Conservation (phyloP, 148 eudicot species). For the Silene conica region DNA sequence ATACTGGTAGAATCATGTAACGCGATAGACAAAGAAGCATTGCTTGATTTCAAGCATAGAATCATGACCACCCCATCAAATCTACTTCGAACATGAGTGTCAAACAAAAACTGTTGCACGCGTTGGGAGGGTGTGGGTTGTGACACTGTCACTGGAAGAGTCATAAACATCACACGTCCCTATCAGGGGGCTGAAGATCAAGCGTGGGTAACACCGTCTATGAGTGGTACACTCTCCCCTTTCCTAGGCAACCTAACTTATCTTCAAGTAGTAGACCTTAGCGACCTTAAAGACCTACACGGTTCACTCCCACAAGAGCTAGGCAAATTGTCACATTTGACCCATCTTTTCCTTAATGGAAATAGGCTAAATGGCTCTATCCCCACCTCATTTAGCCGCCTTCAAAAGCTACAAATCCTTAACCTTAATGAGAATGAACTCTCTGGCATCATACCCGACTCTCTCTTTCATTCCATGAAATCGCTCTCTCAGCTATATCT, state of each 20-base stretch:
- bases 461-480: constrained; percentile 29
- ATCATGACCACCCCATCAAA: constrained; percentile 51
- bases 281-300: constrained; percentile 35
- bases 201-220: constrained; percentile 51
- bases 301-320: constrained; percentile 62
- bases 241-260: constrained; percentile 52
- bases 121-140: constrained; percentile 64
- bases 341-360: constrained; percentile 35
- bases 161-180: constrained; percentile 48
- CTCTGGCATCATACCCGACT: constrained; percentile 35
- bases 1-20: constrained; percentile 39
- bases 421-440: constrained; percentile 40
- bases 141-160: constrained; percentile 45
- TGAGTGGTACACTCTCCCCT: constrained; percentile 60
- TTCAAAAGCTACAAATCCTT: constrained; percentile 13
- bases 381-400: constrained; percentile 37
- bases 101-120: constrained; percentile 62
- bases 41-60: constrained; percentile 45
- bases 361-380: constrained; percentile 42
- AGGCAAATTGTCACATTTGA: constrained; percentile 44
- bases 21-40: constrained; percentile 49
- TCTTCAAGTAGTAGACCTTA: constrained; percentile 50
- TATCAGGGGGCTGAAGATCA: constrained; percentile 40
- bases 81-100: constrained; percentile 44
- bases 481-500: constrained; percentile 39